Base-by-base conservation (phyloP, 2,329 filamentous ascomycete genomes). In the Fonsecaea erecta region DNA sequence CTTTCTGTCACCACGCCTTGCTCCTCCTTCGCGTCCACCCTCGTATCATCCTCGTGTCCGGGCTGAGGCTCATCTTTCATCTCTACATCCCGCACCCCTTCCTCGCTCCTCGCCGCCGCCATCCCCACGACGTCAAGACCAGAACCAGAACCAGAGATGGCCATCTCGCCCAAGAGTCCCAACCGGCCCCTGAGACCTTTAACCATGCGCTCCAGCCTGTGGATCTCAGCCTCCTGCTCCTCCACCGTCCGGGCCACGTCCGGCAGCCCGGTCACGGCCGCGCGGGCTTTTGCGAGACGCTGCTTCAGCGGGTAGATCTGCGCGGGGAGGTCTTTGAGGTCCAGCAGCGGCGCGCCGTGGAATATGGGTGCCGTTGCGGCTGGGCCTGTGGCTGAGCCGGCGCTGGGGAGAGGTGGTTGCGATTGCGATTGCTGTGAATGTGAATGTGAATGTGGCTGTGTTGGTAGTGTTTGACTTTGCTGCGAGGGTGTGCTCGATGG, bases 291-390 rank as follows among this genome's bases (percentile, higher is more conserved):
- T 76, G 93, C 90, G 64, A 98, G 85, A 77, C 92, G 91, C 77
- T 93, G 88, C 77, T 92, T 93, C 72, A 97, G 83, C 37, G 86
- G 85, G 73, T 92, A 90, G 1, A 91, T 90, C 37, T 91, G 92
- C 1, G 88, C 85, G 1, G 90, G 87, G 16, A 98, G 85, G 71
- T 96, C 90, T 76, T 96, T 96, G 67, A 86, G 82, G 66, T 88
- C 83, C 52, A 89, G 78, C 18, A 82, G 78, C 21, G 59, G 51
- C 28, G 52, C 61, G 53, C 28, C 40, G 30, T 55, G 28, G 51
- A 61, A 32, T 52, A 46, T 32, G 12, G 46, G 34, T 57, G 60
- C 18, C n/a, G 53, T 7, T 24, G n/a, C 4, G n/a, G 26, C 77
- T 40, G 43, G 18, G 1, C 6, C 18, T 48, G 43, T 11, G 7